Conservation (phyloP, 768 basidiomycete genomes). For the Phlebiopsis gigantea region DNA sequence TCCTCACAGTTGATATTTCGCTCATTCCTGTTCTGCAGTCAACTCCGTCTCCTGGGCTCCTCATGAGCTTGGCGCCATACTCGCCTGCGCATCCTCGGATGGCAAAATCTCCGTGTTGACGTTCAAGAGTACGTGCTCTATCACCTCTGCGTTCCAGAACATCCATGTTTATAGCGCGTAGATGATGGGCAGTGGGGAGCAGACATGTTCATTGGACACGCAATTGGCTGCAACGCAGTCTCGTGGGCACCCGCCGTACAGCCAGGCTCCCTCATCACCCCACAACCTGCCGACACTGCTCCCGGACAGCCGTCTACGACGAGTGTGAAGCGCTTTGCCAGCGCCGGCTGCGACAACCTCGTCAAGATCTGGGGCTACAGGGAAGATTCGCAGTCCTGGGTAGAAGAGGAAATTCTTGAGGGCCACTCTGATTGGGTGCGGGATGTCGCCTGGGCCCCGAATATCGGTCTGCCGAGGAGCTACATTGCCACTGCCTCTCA, state of each 20-base stretch:
- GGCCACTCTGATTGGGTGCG: constrained; percentile 98
- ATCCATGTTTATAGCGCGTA: constrained; percentile 25
- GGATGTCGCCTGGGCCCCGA: constrained; percentile 99
- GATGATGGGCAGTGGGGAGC: constrained; percentile 97
- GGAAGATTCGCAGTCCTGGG: constrained; percentile 85
- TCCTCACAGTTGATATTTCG: neutral
- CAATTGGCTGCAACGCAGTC: constrained; percentile 94
- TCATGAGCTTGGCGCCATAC: constrained; percentile 92
- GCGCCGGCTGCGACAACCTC: constrained; percentile 93
- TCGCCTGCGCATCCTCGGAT: constrained; percentile 96
- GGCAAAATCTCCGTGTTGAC: constrained; percentile 94
- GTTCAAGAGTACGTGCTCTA: constrained; percentile 78
- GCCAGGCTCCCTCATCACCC: constrained; percentile 78
- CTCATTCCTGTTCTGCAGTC: constrained; percentile 40
- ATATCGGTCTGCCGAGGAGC: constrained; percentile 88
- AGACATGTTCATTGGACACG: constrained; percentile 92
- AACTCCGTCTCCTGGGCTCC: constrained; percentile 99
- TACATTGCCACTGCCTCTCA: constrained; percentile 97
- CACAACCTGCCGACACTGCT: constrained; percentile 45
- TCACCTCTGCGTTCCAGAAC: neutral
- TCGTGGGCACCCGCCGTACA: constrained; percentile 95
- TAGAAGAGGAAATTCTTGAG: constrained; percentile 83
- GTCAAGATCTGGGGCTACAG: constrained; percentile 92
- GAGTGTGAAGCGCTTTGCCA: constrained; percentile 86
- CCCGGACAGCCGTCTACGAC: constrained; percentile 39